Conservation (phyloP, 495 filamentous ascomycete species). For the Aspergillus cavernicola region DNA sequence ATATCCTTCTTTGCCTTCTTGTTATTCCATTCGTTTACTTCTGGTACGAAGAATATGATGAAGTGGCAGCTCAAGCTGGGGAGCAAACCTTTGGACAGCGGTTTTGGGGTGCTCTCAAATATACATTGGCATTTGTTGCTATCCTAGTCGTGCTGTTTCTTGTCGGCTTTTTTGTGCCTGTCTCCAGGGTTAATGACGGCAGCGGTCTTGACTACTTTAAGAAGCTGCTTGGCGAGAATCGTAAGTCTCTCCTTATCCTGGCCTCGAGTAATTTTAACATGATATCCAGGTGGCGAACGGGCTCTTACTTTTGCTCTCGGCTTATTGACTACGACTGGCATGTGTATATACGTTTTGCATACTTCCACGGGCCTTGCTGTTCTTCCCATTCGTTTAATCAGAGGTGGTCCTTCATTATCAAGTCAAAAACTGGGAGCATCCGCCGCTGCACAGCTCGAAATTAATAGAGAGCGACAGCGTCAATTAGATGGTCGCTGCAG, state of each 20-base stretch:
- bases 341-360: conserved; percentile 80
- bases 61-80: conserved; percentile 74
- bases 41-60: conserved; percentile 94
- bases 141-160: conserved; percentile 81
- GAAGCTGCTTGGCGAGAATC: conserved; percentile 74
- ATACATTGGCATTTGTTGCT: conserved; percentile 78
- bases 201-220: conserved; percentile 89
- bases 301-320: conserved; percentile 86
- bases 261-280: neutral
- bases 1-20: conserved; percentile 85
- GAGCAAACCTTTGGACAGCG: conserved; percentile 64
- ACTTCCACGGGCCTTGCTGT: conserved; percentile 86
- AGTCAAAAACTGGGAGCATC: conserved; percentile 68
- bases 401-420: conserved; percentile 78
- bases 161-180: conserved; percentile 88
- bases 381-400: conserved; percentile 85
- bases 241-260: conserved; percentile 39
- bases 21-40: conserved; percentile 96
- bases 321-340: conserved; percentile 78
- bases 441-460: conserved; percentile 73
- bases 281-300: conserved; percentile 70
- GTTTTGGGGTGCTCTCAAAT: conserved; percentile 82
- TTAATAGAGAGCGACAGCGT: conserved; percentile 84
- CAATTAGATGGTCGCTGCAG: conserved; percentile 84
- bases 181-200: conserved; percentile 58